phyloP scores from a whole-genome alignment of 495 filamentous ascomycete species.

The Penicillium ucsense region DNA sequence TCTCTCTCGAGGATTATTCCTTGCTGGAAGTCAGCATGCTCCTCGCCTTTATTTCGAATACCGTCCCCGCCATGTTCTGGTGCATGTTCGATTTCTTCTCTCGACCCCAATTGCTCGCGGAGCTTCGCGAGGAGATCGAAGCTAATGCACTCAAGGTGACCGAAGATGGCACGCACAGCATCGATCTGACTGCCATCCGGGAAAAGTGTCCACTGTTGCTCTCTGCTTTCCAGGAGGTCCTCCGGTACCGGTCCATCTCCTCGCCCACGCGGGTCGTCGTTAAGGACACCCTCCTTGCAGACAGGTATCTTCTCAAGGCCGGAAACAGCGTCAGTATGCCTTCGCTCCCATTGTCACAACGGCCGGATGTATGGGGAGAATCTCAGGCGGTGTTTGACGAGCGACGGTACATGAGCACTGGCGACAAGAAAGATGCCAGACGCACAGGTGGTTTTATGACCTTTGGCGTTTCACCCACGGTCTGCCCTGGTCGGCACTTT shows the following conservation, averaged over 20 bases:
- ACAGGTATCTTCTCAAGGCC: constrained; percentile 21
- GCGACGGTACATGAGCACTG: constrained; percentile 17
- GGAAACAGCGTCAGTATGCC: constrained; percentile 20
- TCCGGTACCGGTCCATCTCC: constrained; percentile 17
- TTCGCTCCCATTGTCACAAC: constrained; percentile 7
- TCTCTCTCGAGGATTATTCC: constrained; percentile 32
- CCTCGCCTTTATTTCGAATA: constrained; percentile 37
- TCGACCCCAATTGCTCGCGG: constrained; percentile 24
- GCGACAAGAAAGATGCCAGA: constrained; percentile 3
- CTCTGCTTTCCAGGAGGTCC: constrained; percentile 31
- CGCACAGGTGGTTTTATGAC: constrained; percentile 22
- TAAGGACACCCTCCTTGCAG: constrained; percentile 22
- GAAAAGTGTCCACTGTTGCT: constrained; percentile 26
- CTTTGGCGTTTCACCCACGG: constrained; percentile 33
- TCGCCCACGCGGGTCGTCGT: constrained; percentile 16
- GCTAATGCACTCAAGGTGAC: constrained; percentile 11
- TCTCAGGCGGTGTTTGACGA: constrained; percentile 19
- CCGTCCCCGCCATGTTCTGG: constrained; percentile 38
- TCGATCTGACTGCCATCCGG: constrained; percentile 28
- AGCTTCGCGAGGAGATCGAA: constrained; percentile 25
- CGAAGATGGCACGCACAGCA: constrained; percentile 8
- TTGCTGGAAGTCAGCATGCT: constrained; percentile 27
- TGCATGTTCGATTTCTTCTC: constrained; percentile 31
- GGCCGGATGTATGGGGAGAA: constrained; percentile 19
- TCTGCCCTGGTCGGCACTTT: constrained; percentile 42